Base-by-base conservation (phyloP, 2,329 filamentous ascomycete genomes). In the Botrytis fragariae region DNA sequence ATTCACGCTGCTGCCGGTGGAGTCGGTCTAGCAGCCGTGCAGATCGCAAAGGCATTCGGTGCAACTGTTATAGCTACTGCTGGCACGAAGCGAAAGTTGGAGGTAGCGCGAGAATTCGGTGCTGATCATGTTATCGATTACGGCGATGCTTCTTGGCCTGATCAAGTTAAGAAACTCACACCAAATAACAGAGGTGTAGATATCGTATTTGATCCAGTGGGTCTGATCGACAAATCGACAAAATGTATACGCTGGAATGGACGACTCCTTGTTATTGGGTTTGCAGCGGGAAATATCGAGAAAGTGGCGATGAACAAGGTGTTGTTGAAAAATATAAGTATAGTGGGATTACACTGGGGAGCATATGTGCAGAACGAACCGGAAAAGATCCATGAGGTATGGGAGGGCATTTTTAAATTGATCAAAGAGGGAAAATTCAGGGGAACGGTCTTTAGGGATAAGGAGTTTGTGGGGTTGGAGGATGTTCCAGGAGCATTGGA, bases 221-320 rank as follows among this genome's bases (percentile, higher is more conserved):
- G 95, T 1, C 84, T 98, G 81, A 93, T 98, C 68, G 94, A 97
- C 77, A 88, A 90, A 80, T 94, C 91, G 77, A 93, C 95, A 77
- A 97, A 97, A 83, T 98, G 95, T 84, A 93, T 92, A 5, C 92
- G 94, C 5, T 98, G 94, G 95, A 97, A 97, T 82, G 95, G 93
- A 1, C 88, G 95, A 20, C 87, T 98, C 72, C 84, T 98, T 61
- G 90, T 98, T 8, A 91, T 98, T 77, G 95, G 95, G 0, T 98
- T 98, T 81, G 94, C 95, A 0, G 93, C 91, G 0, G 93, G 93
- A 0, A 86, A 86, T 69, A 97, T 98, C 77, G 95, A 98, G 83
- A 97, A 96, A 84, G 89, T 98, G 60, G 92, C 94, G 20, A 90
- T 97, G 85, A 98, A 98, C 82, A 91, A 95, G 82, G 93, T 98